A percentile compares a stretch with the other conserved stretches of the same genome.
Evolutionary conservation across 805 yeast genomes (phyloP).

Genomic region (Kazachstania africana): DNA sequence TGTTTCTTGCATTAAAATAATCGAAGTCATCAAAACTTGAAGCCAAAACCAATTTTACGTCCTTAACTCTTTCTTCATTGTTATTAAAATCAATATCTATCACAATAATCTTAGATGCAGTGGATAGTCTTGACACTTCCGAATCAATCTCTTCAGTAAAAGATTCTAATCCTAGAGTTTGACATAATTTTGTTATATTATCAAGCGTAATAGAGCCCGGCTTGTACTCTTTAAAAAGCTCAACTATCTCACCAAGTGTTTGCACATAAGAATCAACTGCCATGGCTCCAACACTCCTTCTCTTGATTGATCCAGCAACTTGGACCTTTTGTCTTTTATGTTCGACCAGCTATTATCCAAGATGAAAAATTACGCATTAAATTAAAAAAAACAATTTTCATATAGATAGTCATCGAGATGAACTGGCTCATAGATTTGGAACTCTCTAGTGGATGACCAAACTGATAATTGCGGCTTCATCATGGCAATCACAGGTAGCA

Average conservation of each 20-base stretch:
- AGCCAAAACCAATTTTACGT: constrained; percentile 27
- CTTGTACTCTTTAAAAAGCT: constrained; percentile 21
- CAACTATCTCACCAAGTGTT: constrained; percentile 20
- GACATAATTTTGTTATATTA: constrained; percentile 25
- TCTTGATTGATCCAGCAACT: not conserved
- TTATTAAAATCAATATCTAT: constrained; percentile 27
- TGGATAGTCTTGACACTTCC: constrained; percentile 21
- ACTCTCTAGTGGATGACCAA: constrained; percentile 10
- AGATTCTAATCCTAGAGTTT: constrained; percentile 25
- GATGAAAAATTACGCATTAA: too few species aligned
- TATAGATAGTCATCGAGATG: too few species aligned
- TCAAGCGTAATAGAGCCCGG: constrained; percentile 24
- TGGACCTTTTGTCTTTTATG: not conserved
- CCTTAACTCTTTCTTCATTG: constrained; percentile 16
- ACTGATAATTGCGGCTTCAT: constrained; percentile 17
- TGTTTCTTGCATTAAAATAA: constrained; percentile 12
- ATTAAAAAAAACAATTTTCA: too few species aligned
- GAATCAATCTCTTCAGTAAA: constrained; percentile 23
- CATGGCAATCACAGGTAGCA: constrained; percentile 20
- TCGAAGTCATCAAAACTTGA: constrained; percentile 28
- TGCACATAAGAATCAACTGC: constrained; percentile 18
- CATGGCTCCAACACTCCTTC: constrained; percentile 6
- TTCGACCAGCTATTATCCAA: not conserved
- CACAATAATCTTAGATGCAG: constrained; percentile 28
- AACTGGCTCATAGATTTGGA: too few species aligned